A percentile compares a stretch with the other conserved stretches of the same genome.
These are phyloP conservation scores for Nicotiana noctiflora DNA, from an alignment of 257 asterid genomes.

Conservation along the genomic window DNA sequence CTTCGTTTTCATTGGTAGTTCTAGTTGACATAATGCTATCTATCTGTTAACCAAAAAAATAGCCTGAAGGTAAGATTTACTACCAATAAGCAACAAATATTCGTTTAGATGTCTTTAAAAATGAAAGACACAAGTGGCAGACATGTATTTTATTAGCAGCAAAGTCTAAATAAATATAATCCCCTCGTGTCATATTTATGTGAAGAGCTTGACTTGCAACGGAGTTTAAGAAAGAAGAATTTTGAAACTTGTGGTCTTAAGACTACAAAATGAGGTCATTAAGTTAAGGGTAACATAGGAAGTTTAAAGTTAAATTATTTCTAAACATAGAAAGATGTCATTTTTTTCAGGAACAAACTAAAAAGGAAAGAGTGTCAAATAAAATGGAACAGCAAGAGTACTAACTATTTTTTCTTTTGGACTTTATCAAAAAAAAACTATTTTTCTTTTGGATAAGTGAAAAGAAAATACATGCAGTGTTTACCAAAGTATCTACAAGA, in stretches of 20 bases:
- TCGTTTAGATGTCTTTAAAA: background rate
- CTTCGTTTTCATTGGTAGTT: slow-evolving; percentile 88
- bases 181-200: too few species aligned
- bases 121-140: background rate
- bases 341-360: too few species aligned
- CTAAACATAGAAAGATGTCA: too few species aligned
- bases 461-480: background rate
- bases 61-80: slow-evolving; percentile 9
- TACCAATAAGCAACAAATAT: background rate
- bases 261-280: too few species aligned
- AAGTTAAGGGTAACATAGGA: too few species aligned
- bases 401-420: background rate
- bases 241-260: too few species aligned
- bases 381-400: too few species aligned
- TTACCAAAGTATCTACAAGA: background rate
- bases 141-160: background rate
- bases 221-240: too few species aligned
- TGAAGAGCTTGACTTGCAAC: too few species aligned
- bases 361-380: too few species aligned
- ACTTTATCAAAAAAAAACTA: too few species aligned
- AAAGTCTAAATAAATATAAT: background rate
- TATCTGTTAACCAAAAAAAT: slow-evolving; percentile 45
- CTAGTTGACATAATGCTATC: slow-evolving; percentile 98
- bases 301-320: too few species aligned
- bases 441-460: background rate